Evolutionary conservation across 2,329 filamentous ascomycete species (phyloP).

Genomic region (Alternaria sp.): DNA sequence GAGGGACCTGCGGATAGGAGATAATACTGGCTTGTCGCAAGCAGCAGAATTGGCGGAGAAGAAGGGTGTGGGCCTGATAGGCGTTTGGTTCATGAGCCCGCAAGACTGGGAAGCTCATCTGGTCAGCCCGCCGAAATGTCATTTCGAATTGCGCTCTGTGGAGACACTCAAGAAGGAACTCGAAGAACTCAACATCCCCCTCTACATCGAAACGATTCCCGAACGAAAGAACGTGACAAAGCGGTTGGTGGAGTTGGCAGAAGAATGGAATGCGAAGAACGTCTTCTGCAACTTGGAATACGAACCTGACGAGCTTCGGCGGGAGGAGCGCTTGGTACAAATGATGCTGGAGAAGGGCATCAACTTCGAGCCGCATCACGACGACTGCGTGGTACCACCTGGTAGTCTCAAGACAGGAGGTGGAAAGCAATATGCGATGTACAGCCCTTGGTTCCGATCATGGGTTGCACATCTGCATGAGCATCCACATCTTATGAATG

Average conservation of each 20-base stretch:
- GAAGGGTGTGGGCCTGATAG: conserved; percentile 73
- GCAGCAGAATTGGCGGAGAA: conserved; percentile 72
- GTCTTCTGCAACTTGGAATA: conserved; percentile 87
- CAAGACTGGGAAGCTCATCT: conserved; percentile 85
- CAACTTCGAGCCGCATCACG: conserved; percentile 74
- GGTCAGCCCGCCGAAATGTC: conserved; percentile 73
- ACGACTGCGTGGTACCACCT: conserved; percentile 82
- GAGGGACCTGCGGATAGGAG: conserved; percentile 73
- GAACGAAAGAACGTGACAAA: conserved; percentile 67
- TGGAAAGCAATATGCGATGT: conserved; percentile 84
- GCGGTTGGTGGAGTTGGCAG: conserved; percentile 69
- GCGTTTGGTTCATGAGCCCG: conserved; percentile 79
- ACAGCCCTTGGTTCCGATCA: conserved; percentile 78
- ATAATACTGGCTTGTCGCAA: conserved; percentile 74
- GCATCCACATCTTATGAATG: conserved; percentile 70
- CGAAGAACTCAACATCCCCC: conserved; percentile 73
- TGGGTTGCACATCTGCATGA: conserved; percentile 78
- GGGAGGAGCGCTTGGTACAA: conserved; percentile 72
- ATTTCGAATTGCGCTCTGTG: conserved; percentile 80
- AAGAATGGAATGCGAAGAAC: conserved; percentile 75
- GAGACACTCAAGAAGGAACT: conserved; percentile 70
- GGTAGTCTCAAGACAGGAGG: conserved; percentile 69
- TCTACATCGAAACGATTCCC: conserved; percentile 75
- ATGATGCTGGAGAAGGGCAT: conserved; percentile 68
- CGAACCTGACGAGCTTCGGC: conserved; percentile 85